Conservation (phyloP, 352 stramenopile genomes). For the Pythium periplocum region DNA sequence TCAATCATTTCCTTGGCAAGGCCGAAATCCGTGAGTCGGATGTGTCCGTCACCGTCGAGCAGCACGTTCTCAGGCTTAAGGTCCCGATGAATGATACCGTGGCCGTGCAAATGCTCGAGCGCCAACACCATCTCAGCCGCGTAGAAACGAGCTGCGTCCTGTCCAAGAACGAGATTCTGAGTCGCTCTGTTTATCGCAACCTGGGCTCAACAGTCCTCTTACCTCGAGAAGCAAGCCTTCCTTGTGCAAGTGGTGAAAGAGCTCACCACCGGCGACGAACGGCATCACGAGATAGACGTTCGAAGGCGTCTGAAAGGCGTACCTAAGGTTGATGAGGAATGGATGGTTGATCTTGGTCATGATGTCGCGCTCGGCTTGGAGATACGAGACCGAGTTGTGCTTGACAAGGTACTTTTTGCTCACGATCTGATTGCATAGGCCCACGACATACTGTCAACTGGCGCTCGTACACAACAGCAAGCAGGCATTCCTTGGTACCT, state of each 20-base stretch:
- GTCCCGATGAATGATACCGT: conserved; percentile 79
- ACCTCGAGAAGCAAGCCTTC: conserved; percentile 34
- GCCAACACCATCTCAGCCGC: conserved; percentile 81
- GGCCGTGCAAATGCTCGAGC: conserved; percentile 68
- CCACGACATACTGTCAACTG: not conserved
- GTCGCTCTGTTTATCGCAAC: conserved; percentile 1
- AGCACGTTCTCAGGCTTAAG: conserved; percentile 85
- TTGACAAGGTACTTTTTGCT: conserved; percentile 85
- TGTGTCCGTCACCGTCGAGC: conserved; percentile 74
- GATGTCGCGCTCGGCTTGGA: conserved; percentile 79
- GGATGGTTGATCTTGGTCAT: conserved; percentile 87
- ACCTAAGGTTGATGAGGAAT: conserved; percentile 74
- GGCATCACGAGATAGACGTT: conserved; percentile 84
- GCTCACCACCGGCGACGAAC: conserved; percentile 36
- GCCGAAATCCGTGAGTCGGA: conserved; percentile 83
- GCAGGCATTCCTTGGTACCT: conserved; percentile 27
- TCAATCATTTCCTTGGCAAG: conserved; percentile 75
- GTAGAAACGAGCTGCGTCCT: conserved; percentile 75
- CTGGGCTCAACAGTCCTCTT: not conserved
- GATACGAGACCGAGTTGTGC: conserved; percentile 73
- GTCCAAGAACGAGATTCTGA: not conserved
- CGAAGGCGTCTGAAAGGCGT: conserved; percentile 76
- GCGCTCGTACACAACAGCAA: not conserved
- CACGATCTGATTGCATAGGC: conserved; percentile 43
- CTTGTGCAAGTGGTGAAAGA: conserved; percentile 37